Percentiles rank a stretch among this genome's conserved stretches.
Evolutionary conservation across 805 yeast species (phyloP).

Genomic region (Yamadazyma phyllophila): DNA sequence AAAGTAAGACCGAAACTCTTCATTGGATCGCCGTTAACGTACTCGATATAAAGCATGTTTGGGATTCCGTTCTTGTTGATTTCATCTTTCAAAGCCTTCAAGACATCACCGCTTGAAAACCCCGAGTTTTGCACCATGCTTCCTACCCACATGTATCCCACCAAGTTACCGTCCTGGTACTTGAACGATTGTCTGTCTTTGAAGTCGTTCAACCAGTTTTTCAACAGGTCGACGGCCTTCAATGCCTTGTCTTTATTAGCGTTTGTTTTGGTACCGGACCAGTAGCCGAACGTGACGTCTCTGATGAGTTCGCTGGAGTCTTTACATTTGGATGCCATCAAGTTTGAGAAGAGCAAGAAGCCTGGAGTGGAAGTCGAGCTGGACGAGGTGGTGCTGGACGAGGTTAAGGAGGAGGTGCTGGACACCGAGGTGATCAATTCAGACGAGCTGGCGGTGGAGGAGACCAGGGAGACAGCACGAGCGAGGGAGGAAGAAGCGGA

Average conservation of each 20-base stretch:
- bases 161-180: slow-evolving; percentile 5
- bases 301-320: slow-evolving; percentile 7
- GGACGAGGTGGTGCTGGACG: neutral
- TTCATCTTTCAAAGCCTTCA: slow-evolving; percentile 9
- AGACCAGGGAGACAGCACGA: too few relatives aligned
- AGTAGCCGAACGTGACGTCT: slow-evolving; percentile 11
- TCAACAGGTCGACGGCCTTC: slow-evolving; percentile 7
- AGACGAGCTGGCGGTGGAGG: too few relatives aligned
- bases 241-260: slow-evolving; percentile 10
- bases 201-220: slow-evolving; percentile 8
- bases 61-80: slow-evolving; percentile 13
- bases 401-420: neutral
- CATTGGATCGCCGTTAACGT: slow-evolving; percentile 12
- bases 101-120: slow-evolving; percentile 8
- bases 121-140: slow-evolving; percentile 16
- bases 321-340: slow-evolving; percentile 1
- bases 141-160: slow-evolving; percentile 18
- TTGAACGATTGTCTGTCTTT: slow-evolving; percentile 12
- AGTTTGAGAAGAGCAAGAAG: too few relatives aligned
- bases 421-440: neutral
- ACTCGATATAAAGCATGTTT: slow-evolving; percentile 12
- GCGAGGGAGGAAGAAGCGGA: too few relatives aligned
- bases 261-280: slow-evolving; percentile 11
- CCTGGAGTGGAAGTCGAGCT: neutral
- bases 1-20: slow-evolving; percentile 14